Evolutionary conservation across 257 asterid species (phyloP), one percentile per base, ranked within the genome.

Genomic region (Ehretia macrophylla): DNA sequence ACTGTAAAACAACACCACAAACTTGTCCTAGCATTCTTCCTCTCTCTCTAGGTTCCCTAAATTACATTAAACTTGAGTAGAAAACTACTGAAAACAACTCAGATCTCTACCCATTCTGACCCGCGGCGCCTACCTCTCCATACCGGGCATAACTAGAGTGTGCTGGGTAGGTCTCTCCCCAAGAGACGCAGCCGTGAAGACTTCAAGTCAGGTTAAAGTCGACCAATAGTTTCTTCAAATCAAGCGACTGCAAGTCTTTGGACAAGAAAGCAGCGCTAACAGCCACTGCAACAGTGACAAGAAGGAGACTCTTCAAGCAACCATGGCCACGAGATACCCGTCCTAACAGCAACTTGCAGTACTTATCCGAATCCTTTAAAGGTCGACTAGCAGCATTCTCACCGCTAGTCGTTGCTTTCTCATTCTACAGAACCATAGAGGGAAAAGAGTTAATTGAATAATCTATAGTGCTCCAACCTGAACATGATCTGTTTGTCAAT

Each of bases 111-210:
- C 74, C 74, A 63, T 61, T n/a, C 65, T 38, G 18, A 42, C 54
- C 44, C 53, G 78, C 4, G 71, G 70, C 50, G 16, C 18, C 78
- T 63, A 73, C 55, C 69, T 61, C 73, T 52, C 73, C 57, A 60
- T 47, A 73, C 69, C 63, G 62, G 59, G 51, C 58, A 40, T 72
- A 72, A 55, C 56, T 66, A 27, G 4, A 27, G 6, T n/a, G n/a
- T n/a, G n/a, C n/a, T n/a, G n/a, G n/a, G n/a, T n/a, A n/a, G n/a
- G n/a, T n/a, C n/a, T n/a, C n/a, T n/a, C n/a, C n/a, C n/a, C n/a
- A n/a, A n/a, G 27, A 27, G 35, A 27, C 6, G 35, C 35, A 27
- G 35, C 35, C 6, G 35, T 27, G 35, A 27, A 27, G 35, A 27
- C 35, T 44, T 55, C 61, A 63, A 21, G 72, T 50, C 58, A 74